These are phyloP conservation scores for Ogataea glucozyma DNA, from an alignment of 805 yeast species.

Conservation along the genomic window DNA sequence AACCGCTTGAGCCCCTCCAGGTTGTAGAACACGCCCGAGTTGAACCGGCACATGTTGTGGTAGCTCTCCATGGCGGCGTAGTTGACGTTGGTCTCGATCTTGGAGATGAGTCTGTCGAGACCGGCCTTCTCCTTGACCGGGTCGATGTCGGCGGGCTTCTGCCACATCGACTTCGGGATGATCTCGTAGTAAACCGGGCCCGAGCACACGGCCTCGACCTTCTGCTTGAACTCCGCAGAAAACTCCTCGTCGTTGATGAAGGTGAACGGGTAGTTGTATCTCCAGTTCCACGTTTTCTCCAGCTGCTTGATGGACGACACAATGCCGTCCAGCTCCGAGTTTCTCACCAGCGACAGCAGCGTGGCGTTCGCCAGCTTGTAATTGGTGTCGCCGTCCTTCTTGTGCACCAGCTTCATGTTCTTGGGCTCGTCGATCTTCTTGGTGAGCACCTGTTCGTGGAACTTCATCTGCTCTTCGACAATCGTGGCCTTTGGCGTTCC, in stretches of 20 bases:
- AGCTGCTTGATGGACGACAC: constrained; percentile 54
- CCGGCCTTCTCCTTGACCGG: constrained; percentile 26
- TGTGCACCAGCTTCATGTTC: constrained; percentile 31
- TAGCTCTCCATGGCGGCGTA: constrained; percentile 77
- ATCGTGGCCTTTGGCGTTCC: constrained; percentile 31
- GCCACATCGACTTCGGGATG: constrained; percentile 52
- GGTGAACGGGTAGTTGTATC: constrained; percentile 75
- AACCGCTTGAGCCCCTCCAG: constrained; percentile 65
- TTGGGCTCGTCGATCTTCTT: constrained; percentile 49
- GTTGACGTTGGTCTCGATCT: constrained; percentile 46
- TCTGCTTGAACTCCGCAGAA: constrained; percentile 53
- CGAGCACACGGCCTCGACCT: constrained; percentile 40
- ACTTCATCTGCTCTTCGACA: constrained; percentile 37
- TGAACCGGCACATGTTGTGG: constrained; percentile 89
- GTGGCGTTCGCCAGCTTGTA: constrained; percentile 62
- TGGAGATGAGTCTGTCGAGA: constrained; percentile 31
- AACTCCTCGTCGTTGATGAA: constrained; percentile 72
- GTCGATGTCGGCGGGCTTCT: constrained; percentile 60
- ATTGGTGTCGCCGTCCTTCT: constrained; percentile 15
- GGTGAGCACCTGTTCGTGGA: constrained; percentile 39
- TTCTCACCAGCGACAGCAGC: constrained; percentile 67
- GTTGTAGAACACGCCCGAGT: constrained; percentile 80
- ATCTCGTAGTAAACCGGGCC: constrained; percentile 29
- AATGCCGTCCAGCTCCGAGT: constrained; percentile 54
- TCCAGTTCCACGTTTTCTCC: constrained; percentile 61